Base-by-base conservation (phyloP, 2,329 filamentous ascomycete species). In the Westerdykella sp. region DNA sequence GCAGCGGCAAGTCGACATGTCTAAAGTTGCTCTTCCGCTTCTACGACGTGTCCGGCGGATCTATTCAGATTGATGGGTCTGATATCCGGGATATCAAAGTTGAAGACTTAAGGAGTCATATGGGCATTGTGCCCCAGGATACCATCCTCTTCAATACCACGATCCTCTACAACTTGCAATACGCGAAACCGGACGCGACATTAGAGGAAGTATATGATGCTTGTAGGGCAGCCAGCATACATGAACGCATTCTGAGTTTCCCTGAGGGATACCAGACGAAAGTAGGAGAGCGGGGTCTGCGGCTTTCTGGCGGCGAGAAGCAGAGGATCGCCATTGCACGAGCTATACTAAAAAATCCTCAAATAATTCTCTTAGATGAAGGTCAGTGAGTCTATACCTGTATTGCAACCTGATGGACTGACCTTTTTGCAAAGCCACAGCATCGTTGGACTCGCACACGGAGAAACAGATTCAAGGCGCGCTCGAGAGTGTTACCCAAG, bases 281-380 rank as follows among this genome's bases (percentile, higher is more conserved):
- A 34, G 60, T 62, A 16, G 60, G 60, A 13, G 59, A 63, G 39
- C 42, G 55, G 5, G 60, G 60, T 7, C 46, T 62, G 28, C 48
- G 53, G 41, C 63, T 84, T 1, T 83, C 80, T 6, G 80, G 80
- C 1, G 80, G 80, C 18, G 80, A 83, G 58, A 63, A 80, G 13
- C 80, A 83, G 55, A 73, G 80, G 41, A 72, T 83, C 22, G 79
- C 80, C 4, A 83, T 83, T 57, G 80, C 80, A 12, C 78, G 88
- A 2, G 83, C 85, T 10, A 72, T 89, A 42, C 77, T 91, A 60
- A 88, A 89, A 66, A 76, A 77, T 44, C 83, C 86, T 0, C 85
- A 90, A 54, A 75, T 94, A 34, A 75, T 94, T 4, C 81, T 95
- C 12, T 75, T 94, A 1, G 88, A 95, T 57, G 88, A 95, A 28